phyloP scores from a whole-genome alignment of 495 filamentous ascomycete species.

The Aspergillus ellipticus region DNA sequence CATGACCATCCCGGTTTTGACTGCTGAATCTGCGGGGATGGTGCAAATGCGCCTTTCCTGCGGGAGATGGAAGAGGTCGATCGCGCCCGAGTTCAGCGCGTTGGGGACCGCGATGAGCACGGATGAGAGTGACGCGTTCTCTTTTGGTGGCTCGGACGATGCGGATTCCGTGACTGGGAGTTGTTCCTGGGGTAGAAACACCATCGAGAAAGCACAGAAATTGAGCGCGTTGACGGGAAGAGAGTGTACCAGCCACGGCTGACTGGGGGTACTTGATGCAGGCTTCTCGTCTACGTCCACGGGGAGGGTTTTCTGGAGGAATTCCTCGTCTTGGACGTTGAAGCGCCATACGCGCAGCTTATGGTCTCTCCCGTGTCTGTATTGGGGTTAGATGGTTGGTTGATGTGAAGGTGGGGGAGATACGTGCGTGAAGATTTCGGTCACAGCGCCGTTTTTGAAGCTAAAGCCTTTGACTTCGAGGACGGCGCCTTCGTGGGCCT shows the following conservation, averaged over 20 bases:
- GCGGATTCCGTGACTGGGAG: background rate
- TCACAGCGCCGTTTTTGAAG: constrained; percentile 44
- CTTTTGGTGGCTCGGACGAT: background rate
- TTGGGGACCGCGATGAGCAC: constrained; percentile 73
- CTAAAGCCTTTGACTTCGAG: constrained; percentile 64
- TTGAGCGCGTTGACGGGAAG: constrained; percentile 89
- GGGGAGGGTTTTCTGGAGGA: constrained; percentile 67
- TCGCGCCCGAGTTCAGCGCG: constrained; percentile 68
- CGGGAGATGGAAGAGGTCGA: constrained; percentile 87
- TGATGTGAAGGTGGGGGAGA: background rate
- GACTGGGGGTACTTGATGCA: constrained; percentile 27
- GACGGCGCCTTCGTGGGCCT: constrained; percentile 74
- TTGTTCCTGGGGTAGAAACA: constrained; percentile 11
- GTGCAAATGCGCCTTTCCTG: constrained; percentile 64
- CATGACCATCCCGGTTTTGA: constrained; percentile 90
- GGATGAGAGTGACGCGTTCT: constrained; percentile 10
- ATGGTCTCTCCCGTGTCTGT: constrained; percentile 86
- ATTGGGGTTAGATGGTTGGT: constrained; percentile 1
- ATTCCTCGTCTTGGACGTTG: constrained; percentile 46
- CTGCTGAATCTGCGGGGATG: constrained; percentile 50
- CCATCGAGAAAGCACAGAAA: constrained; percentile 82
- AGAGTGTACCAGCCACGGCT: constrained; percentile 83
- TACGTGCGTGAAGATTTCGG: constrained; percentile 67
- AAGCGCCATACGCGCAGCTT: constrained; percentile 84
- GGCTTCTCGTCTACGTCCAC: constrained; percentile 45